Base-by-base conservation (phyloP, 2,329 filamentous ascomycete species). In the Fusarium citri region DNA sequence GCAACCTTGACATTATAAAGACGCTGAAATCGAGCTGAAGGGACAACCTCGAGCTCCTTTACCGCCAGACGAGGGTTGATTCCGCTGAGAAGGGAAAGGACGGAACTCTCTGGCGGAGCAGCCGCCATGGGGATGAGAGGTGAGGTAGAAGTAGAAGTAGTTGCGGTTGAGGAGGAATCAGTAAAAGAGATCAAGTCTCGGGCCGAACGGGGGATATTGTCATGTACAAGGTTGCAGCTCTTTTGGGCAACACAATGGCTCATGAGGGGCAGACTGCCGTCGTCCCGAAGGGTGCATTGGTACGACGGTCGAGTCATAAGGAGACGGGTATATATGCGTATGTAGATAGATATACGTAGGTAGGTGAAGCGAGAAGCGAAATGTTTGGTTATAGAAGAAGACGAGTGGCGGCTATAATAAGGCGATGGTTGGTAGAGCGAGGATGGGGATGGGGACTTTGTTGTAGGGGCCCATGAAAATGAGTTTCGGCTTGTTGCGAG, bases 1-100 rank as follows among this genome's bases (percentile, higher is more conserved):
- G 80, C 81, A 45, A 83, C 75, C 34, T 76, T 77, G 55, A 85
- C 77, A 66, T 79, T 77, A 74, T 83, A 86, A 53, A 80, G 76
- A 56, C 81, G 79, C 59, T 84, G 80, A 11, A 80, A 78, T 14
- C 80, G 76, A 53, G 76, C 72, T 5, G 81, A 80, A 26, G 78
- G 78, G 26, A 83, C 69, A 18, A 74, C 49, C 43, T 77, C 68
- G 23, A 78, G 57, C 54, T 69, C 67, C 34, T 72, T 68, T 25
- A 76, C 59, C 8, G 74, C 59, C n/a, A 75, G 63, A 26, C 68
- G 62, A 48, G 75, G 75, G 20, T 58, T 72, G 57, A 72, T 68
- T 41, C 68, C 55, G 51, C 58, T 71, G 58, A 77, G 61, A 9
- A 78, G 65, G 14, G 72, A 72, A 40, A 74, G 74, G 58, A 76